Evolutionary conservation across 2,329 filamentous ascomycete genomes (phyloP).

Genomic region (Penicillium palitans): DNA sequence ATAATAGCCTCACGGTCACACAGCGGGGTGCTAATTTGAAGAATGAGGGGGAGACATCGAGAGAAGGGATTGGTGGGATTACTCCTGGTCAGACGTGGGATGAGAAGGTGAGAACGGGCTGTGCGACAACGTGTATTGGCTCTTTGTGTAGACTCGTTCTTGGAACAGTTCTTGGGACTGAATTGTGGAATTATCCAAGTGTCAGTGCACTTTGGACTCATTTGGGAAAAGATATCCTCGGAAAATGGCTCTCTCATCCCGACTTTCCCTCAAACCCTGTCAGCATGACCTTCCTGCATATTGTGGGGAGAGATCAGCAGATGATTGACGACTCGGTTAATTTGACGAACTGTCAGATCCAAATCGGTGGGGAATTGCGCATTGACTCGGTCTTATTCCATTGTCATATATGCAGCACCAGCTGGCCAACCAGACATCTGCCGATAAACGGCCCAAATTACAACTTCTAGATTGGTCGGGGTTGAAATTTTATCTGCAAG

Average conservation of each 20-base stretch:
- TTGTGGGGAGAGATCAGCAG: constrained; percentile 13
- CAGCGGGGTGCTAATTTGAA: constrained; percentile 1
- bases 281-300: background rate
- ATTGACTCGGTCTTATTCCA: constrained; percentile 6
- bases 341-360: constrained; percentile 13
- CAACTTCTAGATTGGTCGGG: background rate
- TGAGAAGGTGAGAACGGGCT: background rate
- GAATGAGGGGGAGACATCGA: constrained; percentile 1
- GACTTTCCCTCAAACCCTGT: background rate
- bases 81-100: background rate
- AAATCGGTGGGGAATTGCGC: background rate
- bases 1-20: background rate
- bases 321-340: constrained; percentile 13
- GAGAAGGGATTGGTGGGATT: constrained; percentile 10
- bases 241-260: background rate
- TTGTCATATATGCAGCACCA: constrained; percentile 1
- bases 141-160: background rate
- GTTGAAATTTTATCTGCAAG: background rate
- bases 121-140: background rate
- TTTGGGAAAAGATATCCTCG: background rate
- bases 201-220: background rate
- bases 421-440: background rate
- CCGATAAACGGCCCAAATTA: constrained; percentile 9
- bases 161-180: background rate
- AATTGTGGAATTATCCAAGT: background rate